A percentile compares a stretch with the other conserved stretches of the same genome.
Evolutionary conservation across 2,329 filamentous ascomycete genomes (phyloP).

Genomic region (Aspergillus sp.): DNA sequence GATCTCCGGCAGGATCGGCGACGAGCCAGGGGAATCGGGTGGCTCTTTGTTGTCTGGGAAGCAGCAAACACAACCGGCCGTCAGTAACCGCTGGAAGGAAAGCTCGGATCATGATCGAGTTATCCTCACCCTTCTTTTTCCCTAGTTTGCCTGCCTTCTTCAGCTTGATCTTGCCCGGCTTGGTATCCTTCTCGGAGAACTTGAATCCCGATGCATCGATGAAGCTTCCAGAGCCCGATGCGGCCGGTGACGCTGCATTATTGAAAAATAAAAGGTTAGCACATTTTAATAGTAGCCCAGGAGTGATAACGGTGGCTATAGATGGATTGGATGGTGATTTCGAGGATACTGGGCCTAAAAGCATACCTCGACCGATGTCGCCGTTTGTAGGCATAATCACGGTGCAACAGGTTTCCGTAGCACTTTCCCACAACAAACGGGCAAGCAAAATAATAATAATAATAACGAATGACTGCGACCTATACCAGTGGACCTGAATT

Average conservation of each 20-base stretch:
- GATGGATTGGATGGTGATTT: neutral
- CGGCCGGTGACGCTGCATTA: constrained; percentile 26
- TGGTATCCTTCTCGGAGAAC: constrained; percentile 46
- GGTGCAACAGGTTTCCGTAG: neutral
- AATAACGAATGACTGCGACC: neutral
- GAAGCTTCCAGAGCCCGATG: constrained; percentile 34
- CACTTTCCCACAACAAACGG: neutral
- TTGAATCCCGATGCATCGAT: constrained; percentile 48
- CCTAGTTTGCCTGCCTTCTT: constrained; percentile 34
- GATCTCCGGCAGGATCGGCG: constrained; percentile 55
- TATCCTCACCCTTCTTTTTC: constrained; percentile 37
- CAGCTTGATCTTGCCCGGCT: constrained; percentile 46
- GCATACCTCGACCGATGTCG: constrained; percentile 35
- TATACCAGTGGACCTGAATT: neutral
- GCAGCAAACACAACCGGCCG: neutral
- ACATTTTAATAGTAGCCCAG: neutral
- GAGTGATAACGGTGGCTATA: neutral
- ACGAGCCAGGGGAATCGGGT: constrained; percentile 35
- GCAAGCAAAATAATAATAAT: neutral
- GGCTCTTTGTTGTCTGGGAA: constrained; percentile 14
- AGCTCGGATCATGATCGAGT: constrained; percentile 5
- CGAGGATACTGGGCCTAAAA: constrained; percentile 3
- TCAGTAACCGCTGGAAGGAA: neutral
- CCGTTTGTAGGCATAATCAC: constrained; percentile 38
- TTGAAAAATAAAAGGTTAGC: neutral